Base-by-base conservation (phyloP, 148 eudicot species). In the Bassia scoparia region DNA sequence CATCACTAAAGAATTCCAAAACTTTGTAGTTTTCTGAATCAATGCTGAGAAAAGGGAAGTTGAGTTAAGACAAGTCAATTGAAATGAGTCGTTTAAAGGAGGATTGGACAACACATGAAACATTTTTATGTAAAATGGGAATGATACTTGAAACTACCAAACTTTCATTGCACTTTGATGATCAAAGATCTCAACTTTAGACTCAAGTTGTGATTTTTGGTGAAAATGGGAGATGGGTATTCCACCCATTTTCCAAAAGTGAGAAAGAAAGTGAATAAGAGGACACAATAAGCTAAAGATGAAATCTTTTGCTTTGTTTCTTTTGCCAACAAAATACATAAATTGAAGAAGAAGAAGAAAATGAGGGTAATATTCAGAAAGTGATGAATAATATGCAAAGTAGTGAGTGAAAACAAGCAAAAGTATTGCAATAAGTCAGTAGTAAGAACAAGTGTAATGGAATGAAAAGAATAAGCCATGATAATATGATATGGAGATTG, bases 1-100 rank as follows among this genome's bases (percentile, higher is more conserved):
- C 95, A 60, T 91, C 97, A 24, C 87, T 20, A 54, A 83, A 87
- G 88, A 91, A 91, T 0, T 89, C 84, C 35, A 91, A 76, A n/a
- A 89, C 82, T 20, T 72, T 84, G 61, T 86, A 89, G 78, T 74
- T 84, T 31, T 79, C 76, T 13, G 85, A 77, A 31, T 74, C 81
- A n/a, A 89, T 72, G 76, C 53, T 80, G 52, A 90, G 83, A 64
- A 66, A 87, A 88, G 88, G 12, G 81, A 46, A 33, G 85, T 84
- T n/a, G 85, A 83, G 68, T 87, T 87, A 4, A 83, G 30, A 76
- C 97, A 91, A 59, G 85, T 64, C 13, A 91, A 86, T 37, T 73
- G 79, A 78, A 87, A 91, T 44, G 87, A 62, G 5, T 64, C 63
- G n/a, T 72, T 46, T 43, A 29, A 49, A 53, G 77, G 61, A 46